These are phyloP conservation scores for Durusdinium trenchii DNA, from an alignment of 73 alveolate species.

Conservation along the genomic window DNA sequence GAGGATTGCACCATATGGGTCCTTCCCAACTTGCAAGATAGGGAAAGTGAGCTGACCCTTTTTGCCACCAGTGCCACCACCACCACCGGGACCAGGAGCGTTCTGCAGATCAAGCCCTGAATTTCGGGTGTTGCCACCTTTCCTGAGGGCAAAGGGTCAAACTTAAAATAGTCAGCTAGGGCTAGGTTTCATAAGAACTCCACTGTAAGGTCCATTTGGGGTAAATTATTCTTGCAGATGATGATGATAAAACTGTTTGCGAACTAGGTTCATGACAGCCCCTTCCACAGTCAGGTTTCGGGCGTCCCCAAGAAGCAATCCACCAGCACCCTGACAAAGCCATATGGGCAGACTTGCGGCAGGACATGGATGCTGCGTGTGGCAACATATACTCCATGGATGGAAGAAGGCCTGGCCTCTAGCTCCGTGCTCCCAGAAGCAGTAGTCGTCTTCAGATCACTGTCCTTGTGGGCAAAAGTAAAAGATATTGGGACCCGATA, in stretches of 20 bases:
- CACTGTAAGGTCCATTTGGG: no score
- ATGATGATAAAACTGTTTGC: not conserved
- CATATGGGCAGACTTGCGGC: no score
- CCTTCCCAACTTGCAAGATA: slow-evolving; percentile 23
- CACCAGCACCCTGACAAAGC: not conserved
- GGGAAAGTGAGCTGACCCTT: not conserved
- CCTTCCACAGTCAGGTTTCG: not conserved
- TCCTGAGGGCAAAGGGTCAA: not conserved
- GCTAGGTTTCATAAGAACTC: no score
- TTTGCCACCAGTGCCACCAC: not conserved
- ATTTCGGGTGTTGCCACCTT: not conserved
- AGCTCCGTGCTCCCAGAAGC: not conserved
- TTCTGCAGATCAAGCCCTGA: not conserved
- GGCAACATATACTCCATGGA: not conserved
- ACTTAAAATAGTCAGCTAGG: no score
- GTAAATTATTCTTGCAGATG: not conserved
- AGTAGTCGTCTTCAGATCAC: not conserved
- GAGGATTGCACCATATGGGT: not conserved
- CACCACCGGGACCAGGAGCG: not conserved
- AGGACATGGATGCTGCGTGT: not conserved
- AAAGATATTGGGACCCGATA: not conserved
- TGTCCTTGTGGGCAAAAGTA: not conserved
- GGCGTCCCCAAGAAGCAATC: not conserved
- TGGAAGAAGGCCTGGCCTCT: not conserved
- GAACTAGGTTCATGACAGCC: not conserved